Evolutionary conservation across 1,284 basidiomycete species (phyloP), one percentile per base, ranked within the genome.

Genomic region (Heterobasidion occidentale): DNA sequence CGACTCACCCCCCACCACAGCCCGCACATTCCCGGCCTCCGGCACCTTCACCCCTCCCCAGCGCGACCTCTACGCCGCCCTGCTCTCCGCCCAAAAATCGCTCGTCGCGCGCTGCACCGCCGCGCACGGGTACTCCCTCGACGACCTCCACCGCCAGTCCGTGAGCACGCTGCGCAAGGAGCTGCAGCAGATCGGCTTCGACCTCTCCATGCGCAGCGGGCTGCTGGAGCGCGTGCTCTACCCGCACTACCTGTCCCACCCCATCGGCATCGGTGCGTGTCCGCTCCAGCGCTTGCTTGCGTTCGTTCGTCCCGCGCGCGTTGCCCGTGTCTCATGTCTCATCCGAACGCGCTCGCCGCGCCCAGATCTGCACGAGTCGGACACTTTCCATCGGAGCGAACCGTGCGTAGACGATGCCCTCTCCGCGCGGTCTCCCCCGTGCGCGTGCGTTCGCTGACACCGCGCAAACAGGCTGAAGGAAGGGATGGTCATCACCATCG

Each of bases 401-500:
- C 61, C 64, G 75, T 79, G 60, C 59, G 77, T 65, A 36, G 1
- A 27, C 6, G 27, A 27, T 27, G 27, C 27, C 27, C 27, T 27
- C 27, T 4, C 4, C 5, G 27, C 27, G 27, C 27, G 6, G 27
- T 27, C 27, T 5, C 27, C 27, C 5, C 27, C 27, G 27, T 5
- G 27, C 5, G 27, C 27, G 27, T 27, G 27, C 27, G 27, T 3
- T 42, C 38, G 11, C 38, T 12, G 11, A 34, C 6, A 20, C 33
- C 7, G 9, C 20, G 19, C 33, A 44, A 51, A 5, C 54, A 81
- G 87, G 36, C 68, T 94, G 53, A 78, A 83, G 62, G 77, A 77
- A 9, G 93, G 92, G 1, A 95, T 93, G 82, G 91, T 96, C 7
- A 82, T 97, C 49, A 96, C 92, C 5, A 82, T 92, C 57, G 90